phyloP scores from a whole-genome alignment of 768 basidiomycete genomes.

The Termitomyces heimii region DNA sequence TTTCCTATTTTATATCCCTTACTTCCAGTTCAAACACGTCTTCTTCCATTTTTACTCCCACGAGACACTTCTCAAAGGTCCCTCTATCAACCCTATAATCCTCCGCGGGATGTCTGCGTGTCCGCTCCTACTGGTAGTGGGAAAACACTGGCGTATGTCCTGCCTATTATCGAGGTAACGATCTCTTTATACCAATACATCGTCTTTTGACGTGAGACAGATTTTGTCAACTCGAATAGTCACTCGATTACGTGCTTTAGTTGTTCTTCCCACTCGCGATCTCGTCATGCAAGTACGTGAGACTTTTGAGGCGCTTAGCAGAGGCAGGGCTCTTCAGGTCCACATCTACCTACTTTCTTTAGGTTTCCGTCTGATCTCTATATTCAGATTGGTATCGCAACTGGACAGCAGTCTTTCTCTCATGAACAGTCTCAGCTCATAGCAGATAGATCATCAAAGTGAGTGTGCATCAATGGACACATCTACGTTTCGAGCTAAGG shows the following conservation, averaged over 20 bases:
- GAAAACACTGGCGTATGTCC: slow-evolving; percentile 93
- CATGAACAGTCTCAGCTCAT: slow-evolving; percentile 86
- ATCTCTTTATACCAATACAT: background rate
- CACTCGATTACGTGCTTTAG: slow-evolving; percentile 79
- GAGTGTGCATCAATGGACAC: slow-evolving; percentile 13
- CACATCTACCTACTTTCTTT: background rate
- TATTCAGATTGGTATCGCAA: slow-evolving; percentile 68
- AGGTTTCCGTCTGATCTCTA: background rate
- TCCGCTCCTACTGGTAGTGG: slow-evolving; percentile 98
- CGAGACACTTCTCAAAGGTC: slow-evolving; percentile 29
- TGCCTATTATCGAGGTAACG: slow-evolving; percentile 87
- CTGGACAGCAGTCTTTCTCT: slow-evolving; percentile 90
- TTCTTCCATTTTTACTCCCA: slow-evolving; percentile 77
- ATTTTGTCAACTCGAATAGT: slow-evolving; percentile 67
- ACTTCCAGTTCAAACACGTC: slow-evolving; percentile 74
- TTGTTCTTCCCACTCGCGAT: slow-evolving; percentile 92
- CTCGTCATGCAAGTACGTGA: slow-evolving; percentile 89
- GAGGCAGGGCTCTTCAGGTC: slow-evolving; percentile 86
- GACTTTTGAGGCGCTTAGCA: slow-evolving; percentile 80
- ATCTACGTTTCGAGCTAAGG: slow-evolving; percentile 1
- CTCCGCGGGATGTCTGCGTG: slow-evolving; percentile 80
- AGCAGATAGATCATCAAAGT: slow-evolving; percentile 51
- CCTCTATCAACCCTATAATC: slow-evolving; percentile 61
- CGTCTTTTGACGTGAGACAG: slow-evolving; percentile 29
- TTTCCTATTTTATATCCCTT: background rate